Conservation (phyloP, 352 stramenopile genomes). For the Phytophthora uliginosa region DNA sequence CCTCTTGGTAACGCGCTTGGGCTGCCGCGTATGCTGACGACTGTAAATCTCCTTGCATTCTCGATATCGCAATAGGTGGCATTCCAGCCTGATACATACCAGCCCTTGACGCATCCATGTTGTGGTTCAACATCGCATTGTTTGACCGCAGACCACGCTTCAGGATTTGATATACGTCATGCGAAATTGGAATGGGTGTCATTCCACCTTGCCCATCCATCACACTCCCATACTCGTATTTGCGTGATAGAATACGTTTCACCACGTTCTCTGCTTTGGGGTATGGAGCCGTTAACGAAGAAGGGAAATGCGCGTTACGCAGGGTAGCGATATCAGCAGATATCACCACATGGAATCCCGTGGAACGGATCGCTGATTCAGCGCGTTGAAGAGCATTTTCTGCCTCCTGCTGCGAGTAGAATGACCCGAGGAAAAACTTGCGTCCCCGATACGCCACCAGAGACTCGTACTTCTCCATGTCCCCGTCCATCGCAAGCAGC, state of each 20-base stretch:
- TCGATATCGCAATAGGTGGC: constrained; percentile 25
- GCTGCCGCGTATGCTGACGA: constrained; percentile 32
- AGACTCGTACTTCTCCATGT: constrained; percentile 63
- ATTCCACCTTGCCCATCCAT: constrained; percentile 42
- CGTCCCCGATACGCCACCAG: constrained; percentile 55
- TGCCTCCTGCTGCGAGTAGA: constrained; percentile 53
- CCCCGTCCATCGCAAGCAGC: constrained; percentile 46
- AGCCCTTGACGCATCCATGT: constrained; percentile 21
- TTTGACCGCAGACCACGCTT: constrained; percentile 38
- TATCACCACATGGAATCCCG: constrained; percentile 44
- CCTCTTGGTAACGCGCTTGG: constrained; percentile 42
- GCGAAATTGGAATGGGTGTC: constrained; percentile 51
- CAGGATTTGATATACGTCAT: constrained; percentile 53
- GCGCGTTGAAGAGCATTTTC: constrained; percentile 54
- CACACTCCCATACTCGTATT: constrained; percentile 62
- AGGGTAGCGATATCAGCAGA: constrained; percentile 33
- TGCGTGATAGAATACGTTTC: constrained; percentile 53
- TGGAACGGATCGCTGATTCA: constrained; percentile 39
- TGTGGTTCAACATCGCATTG: constrained; percentile 30
- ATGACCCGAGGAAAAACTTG: constrained; percentile 64
- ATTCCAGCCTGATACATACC: constrained; percentile 31
- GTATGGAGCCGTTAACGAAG: constrained; percentile 39
- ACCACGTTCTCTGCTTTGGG: constrained; percentile 56
- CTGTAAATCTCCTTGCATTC: constrained; percentile 37
- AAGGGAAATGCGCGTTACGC: constrained; percentile 46